Percentiles rank a stretch among this genome's conserved stretches.
Conservation (phyloP, 1,139 yeast species). For the Taphrina communis region DNA sequence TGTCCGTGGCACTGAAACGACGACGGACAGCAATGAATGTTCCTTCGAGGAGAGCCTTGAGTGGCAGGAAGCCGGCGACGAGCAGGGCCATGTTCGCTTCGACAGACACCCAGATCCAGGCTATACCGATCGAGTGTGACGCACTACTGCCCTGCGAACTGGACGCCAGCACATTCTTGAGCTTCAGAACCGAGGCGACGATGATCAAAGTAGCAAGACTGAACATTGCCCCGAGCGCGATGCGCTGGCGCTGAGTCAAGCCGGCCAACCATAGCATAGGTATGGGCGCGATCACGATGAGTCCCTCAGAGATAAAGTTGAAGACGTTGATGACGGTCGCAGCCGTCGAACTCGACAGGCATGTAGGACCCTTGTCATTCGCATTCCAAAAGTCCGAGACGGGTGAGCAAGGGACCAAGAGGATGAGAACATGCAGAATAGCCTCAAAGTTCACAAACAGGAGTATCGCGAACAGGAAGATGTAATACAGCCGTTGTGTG, state of each 20-base stretch:
- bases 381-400: slow-evolving; percentile 30
- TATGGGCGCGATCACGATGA: slow-evolving; percentile 36
- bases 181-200: slow-evolving; percentile 35
- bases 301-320: slow-evolving; percentile 25
- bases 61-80: slow-evolving; percentile 36
- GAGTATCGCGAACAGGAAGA: slow-evolving; percentile 16
- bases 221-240: slow-evolving; percentile 36
- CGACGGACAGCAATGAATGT: slow-evolving; percentile 30
- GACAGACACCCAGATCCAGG: slow-evolving; percentile 31
- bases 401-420: slow-evolving; percentile 30
- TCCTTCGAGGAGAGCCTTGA: slow-evolving; percentile 31
- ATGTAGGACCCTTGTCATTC: not conserved
- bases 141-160: slow-evolving; percentile 3
- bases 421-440: slow-evolving; percentile 24
- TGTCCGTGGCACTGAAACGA: slow-evolving; percentile 21
- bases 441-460: slow-evolving; percentile 21
- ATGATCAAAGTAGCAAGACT: slow-evolving; percentile 35
- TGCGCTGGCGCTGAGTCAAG: slow-evolving; percentile 12
- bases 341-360: not conserved
- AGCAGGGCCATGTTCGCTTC: slow-evolving; percentile 34
- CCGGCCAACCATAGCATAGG: slow-evolving; percentile 40
- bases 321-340: slow-evolving; percentile 31
- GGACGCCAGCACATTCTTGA: slow-evolving; percentile 20
- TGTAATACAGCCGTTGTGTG: slow-evolving; percentile 28
- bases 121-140: slow-evolving; percentile 25